phyloP scores from a whole-genome alignment of 2,329 filamentous ascomycete genomes.

The Hawksworthiomyces lignivorus region DNA sequence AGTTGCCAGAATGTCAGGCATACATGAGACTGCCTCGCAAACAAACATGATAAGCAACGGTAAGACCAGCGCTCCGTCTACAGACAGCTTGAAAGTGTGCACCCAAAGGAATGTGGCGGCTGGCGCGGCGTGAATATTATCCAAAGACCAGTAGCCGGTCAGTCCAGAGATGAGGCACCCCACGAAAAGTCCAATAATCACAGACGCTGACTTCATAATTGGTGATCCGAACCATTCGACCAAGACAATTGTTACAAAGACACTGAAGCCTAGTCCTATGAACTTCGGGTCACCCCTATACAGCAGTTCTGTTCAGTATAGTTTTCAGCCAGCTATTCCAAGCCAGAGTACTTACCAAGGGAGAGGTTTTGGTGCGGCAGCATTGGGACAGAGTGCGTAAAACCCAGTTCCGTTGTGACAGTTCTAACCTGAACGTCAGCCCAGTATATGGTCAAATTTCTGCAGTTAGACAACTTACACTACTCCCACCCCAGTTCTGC shows the following conservation, averaged over 20 bases:
- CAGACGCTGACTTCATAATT: constrained; percentile 73
- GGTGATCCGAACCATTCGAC: constrained; percentile 74
- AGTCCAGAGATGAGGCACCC: constrained; percentile 68
- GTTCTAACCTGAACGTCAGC: too few relatives aligned
- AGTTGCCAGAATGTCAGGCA: constrained; percentile 71
- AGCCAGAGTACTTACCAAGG: too few relatives aligned
- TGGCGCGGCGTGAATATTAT: constrained; percentile 60
- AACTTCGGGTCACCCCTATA: constrained; percentile 53
- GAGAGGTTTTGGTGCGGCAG: constrained; percentile 51
- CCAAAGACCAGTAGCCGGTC: constrained; percentile 65
- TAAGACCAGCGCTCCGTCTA: constrained; percentile 67
- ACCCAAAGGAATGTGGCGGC: constrained; percentile 71
- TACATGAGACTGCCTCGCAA: constrained; percentile 53
- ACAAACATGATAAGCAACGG: constrained; percentile 64
- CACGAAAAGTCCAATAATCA: constrained; percentile 63
- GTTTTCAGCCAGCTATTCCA: too few relatives aligned
- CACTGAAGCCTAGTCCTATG: constrained; percentile 60
- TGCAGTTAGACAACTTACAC: constrained; percentile 37
- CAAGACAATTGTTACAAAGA: constrained; percentile 70
- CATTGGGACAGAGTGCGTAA: constrained; percentile 49
- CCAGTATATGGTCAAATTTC: too few relatives aligned
- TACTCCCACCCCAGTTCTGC: constrained; percentile 60
- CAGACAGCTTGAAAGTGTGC: constrained; percentile 61
- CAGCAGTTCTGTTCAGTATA: too few relatives aligned
- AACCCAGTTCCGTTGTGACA: constrained; percentile 37